These are phyloP conservation scores for Xylariomycetidae sp. DNA, from an alignment of 2,329 filamentous ascomycete genomes.

Conservation along the genomic window DNA sequence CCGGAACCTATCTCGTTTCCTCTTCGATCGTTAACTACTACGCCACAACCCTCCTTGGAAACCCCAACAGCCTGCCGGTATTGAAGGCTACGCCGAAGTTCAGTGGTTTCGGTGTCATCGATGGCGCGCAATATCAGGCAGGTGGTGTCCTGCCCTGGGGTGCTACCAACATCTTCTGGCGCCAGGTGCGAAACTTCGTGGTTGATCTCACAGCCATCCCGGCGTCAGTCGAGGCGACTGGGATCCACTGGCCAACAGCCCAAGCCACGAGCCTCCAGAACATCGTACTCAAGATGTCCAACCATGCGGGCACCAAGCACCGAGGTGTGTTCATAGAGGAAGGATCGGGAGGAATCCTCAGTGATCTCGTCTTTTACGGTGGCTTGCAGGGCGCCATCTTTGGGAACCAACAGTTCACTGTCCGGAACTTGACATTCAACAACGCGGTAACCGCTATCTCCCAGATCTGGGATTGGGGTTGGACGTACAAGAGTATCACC, in stretches of 20 bases:
- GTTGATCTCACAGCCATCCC: constrained; percentile 48
- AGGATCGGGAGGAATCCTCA: constrained; percentile 60
- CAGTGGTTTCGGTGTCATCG: constrained; percentile 38
- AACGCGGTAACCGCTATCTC: constrained; percentile 60
- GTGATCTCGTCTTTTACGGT: constrained; percentile 64
- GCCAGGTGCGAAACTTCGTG: constrained; percentile 51
- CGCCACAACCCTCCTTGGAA: constrained; percentile 62
- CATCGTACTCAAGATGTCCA: constrained; percentile 47
- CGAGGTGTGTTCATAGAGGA: constrained; percentile 57
- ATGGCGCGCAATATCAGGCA: constrained; percentile 40
- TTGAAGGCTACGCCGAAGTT: constrained; percentile 50
- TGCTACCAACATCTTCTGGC: constrained; percentile 55
- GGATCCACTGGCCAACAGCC: constrained; percentile 63
- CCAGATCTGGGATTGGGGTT: constrained; percentile 74
- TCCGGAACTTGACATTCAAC: constrained; percentile 63
- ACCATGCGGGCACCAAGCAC: constrained; percentile 39
- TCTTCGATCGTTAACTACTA: constrained; percentile 67
- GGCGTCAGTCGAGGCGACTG: constrained; percentile 38
- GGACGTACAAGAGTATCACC: constrained; percentile 50
- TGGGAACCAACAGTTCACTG: constrained; percentile 60
- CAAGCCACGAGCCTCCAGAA: constrained; percentile 58
- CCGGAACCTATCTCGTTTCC: constrained; percentile 11
- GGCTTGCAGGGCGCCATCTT: constrained; percentile 61
- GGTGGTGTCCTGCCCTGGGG: constrained; percentile 37
- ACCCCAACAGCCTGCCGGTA: constrained; percentile 38